These are phyloP conservation scores for Saccharum spontaneum DNA, from an alignment of 176 grass and related monocot species.

Conservation along the genomic window DNA sequence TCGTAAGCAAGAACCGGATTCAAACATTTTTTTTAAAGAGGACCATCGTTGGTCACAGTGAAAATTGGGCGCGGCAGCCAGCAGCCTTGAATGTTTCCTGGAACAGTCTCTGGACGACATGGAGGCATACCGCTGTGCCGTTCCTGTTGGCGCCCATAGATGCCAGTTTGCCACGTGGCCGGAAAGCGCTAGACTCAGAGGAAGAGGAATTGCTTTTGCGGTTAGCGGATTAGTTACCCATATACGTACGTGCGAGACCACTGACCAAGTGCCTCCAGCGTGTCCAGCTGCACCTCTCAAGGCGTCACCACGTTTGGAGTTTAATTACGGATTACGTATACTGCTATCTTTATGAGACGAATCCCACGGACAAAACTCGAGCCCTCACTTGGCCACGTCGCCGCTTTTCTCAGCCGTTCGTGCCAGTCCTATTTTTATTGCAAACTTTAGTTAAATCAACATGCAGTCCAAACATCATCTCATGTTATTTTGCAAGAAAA, in stretches of 20 bases:
- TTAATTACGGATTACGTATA: background rate
- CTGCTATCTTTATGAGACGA: too few species aligned
- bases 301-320: constrained; percentile 21
- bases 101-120: background rate
- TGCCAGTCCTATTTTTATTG: too few species aligned
- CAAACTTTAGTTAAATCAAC: too few species aligned
- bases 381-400: too few species aligned
- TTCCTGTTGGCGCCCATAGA: constrained; percentile 31
- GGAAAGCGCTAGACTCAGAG: background rate
- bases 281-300: background rate
- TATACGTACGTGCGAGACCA: background rate
- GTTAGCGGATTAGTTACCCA: constrained; percentile 3
- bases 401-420: too few species aligned
- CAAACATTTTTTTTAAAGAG: background rate
- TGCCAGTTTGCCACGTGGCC: background rate
- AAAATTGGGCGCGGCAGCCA: background rate
- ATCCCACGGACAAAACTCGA: too few species aligned
- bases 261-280: background rate
- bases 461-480: too few species aligned
- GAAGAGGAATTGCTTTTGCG: background rate
- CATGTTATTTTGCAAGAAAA: too few species aligned
- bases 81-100: background rate
- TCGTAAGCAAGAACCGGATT: background rate
- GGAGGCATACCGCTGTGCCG: background rate
- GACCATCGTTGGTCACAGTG: background rate